These are phyloP conservation scores for Tetracentron sinense DNA, from an alignment of 164 flowering plant species.

Conservation along the genomic window DNA sequence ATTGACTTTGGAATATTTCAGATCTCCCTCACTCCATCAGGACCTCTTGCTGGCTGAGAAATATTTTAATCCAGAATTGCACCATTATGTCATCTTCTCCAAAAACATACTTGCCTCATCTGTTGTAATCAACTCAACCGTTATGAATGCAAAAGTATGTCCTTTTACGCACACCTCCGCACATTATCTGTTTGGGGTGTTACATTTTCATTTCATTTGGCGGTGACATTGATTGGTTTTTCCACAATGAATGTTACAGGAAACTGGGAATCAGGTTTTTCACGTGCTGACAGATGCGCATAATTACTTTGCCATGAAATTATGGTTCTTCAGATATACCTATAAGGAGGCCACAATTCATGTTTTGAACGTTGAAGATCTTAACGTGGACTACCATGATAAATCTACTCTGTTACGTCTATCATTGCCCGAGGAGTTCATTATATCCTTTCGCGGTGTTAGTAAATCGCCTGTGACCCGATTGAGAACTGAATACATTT, in stretches of 20 bases:
- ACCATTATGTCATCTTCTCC: conserved; percentile 80
- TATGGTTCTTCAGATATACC: conserved; percentile 62
- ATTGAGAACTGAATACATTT: conserved; percentile 57
- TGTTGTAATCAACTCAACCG: conserved; percentile 92
- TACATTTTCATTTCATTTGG: not conserved
- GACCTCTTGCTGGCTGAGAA: conserved; percentile 39
- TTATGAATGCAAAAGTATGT: conserved; percentile 62
- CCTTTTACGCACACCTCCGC: not conserved
- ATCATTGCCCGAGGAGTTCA: conserved; percentile 68
- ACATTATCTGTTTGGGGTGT: not conserved
- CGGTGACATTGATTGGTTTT: conserved; percentile 3
- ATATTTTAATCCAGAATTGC: conserved; percentile 44
- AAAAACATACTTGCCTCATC: conserved; percentile 79
- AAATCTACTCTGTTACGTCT: conserved; percentile 20
- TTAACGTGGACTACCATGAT: conserved; percentile 30
- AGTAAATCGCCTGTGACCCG: conserved; percentile 19
- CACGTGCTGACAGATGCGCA: conserved; percentile 78
- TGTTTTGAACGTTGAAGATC: conserved; percentile 72
- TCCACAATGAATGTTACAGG: conserved; percentile 62
- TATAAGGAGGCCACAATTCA: conserved; percentile 61
- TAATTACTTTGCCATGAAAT: conserved; percentile 79
- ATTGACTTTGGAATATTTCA: conserved; percentile 84
- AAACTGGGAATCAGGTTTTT: conserved; percentile 68
- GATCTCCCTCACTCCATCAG: conserved; percentile 30
- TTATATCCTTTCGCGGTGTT: conserved; percentile 49